Evolutionary conservation across 2,329 filamentous ascomycete genomes (phyloP), one percentile per base, ranked within the genome.

Genomic region (Cordyceps cicadae): DNA sequence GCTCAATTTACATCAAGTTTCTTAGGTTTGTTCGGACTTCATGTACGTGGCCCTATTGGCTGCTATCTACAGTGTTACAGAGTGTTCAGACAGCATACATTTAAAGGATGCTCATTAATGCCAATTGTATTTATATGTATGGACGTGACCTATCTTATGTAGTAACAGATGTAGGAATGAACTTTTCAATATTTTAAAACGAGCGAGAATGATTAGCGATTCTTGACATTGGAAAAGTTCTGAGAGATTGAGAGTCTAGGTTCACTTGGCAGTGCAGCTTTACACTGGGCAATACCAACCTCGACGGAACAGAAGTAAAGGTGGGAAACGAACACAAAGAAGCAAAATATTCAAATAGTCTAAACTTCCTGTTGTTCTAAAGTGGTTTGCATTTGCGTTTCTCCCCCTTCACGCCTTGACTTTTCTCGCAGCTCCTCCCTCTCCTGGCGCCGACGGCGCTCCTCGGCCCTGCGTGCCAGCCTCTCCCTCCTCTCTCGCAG

Each of bases 401-500:
- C 43, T 41, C 14, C 11, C 24, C 60, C 17, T 39, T 43, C 26
- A 41, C 37, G 11, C 34, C 12, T 62, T 59, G 64, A 64, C 58
- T 69, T 66, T 49, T 67, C 65, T n/a, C 51, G 59, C 56, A 63
- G 32, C 21, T 65, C 65, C 7, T 62, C 61, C 26, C 66, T 66
- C 56, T 72, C 68, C 17, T 65, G 62, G 29, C 68, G 68, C 64
- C 75, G 69, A 52, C 67, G 60, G 60, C 70, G 54, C 63, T 75
- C 74, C 45, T 77, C 74, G 9, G 73, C 71, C 60, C 68, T 74
- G 14, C 70, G 69, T 59, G 73, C 69, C 72, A 79, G 71, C 64
- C 80, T 77, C 32, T 76, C 75, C 66, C 80, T 84, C 61, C 75
- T 72, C 69, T 81, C 72, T 59, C 75, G 75, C 59, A 89, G 69